phyloP scores from a whole-genome alignment of 2,329 filamentous ascomycete genomes.

The Penicillium frequentans region DNA sequence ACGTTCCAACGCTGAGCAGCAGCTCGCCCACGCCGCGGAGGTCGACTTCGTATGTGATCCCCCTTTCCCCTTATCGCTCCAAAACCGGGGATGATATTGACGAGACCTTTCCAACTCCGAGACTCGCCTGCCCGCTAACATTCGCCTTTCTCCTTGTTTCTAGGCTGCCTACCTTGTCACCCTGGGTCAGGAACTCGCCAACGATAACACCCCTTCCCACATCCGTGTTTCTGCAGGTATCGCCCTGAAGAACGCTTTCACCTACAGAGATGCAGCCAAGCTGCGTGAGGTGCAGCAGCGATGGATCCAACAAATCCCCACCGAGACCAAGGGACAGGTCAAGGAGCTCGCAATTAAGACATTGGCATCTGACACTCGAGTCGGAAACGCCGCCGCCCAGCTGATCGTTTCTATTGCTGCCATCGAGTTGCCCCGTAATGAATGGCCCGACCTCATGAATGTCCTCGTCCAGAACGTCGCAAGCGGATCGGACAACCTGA shows the following conservation, averaged over 20 bases:
- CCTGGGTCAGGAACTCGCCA: constrained; percentile 90
- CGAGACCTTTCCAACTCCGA: neutral
- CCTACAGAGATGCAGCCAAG: constrained; percentile 82
- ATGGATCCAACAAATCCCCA: constrained; percentile 83
- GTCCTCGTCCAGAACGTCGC: constrained; percentile 90
- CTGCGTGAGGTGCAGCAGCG: constrained; percentile 88
- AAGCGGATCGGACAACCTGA: constrained; percentile 80
- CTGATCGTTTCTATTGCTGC: constrained; percentile 92
- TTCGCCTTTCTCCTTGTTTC: constrained; percentile 17
- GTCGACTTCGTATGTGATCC: constrained; percentile 80
- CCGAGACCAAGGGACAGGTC: constrained; percentile 79
- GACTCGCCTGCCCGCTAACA: neutral
- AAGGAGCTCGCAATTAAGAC: constrained; percentile 91
- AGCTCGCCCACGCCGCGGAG: constrained; percentile 88
- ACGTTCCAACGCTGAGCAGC: constrained; percentile 89
- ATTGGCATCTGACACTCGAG: constrained; percentile 77
- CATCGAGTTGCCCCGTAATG: constrained; percentile 88
- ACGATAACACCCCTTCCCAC: constrained; percentile 77
- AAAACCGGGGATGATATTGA: constrained; percentile 15
- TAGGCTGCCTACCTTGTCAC: constrained; percentile 91
- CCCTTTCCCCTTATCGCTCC: constrained; percentile 30
- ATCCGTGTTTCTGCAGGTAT: constrained; percentile 94
- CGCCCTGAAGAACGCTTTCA: constrained; percentile 97
- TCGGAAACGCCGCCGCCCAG: constrained; percentile 86
- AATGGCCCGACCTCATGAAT: constrained; percentile 92